These are phyloP conservation scores for Hypocrella siamensis DNA, from an alignment of 2,329 filamentous ascomycete genomes.

Conservation along the genomic window DNA sequence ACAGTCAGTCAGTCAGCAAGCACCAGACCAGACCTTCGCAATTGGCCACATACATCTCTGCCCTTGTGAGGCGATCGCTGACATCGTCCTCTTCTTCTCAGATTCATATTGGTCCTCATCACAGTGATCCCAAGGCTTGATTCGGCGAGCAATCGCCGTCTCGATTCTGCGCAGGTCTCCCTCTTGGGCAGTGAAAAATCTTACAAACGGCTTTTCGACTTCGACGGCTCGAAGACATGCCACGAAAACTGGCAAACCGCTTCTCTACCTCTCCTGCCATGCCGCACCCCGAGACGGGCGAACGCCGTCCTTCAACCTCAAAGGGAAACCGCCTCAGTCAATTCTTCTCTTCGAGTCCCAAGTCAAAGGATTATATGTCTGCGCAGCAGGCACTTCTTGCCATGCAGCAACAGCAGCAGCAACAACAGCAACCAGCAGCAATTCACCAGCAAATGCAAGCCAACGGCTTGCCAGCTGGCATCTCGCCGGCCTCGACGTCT, in stretches of 20 bases:
- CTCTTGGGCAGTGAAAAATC: no score
- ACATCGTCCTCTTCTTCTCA: no score
- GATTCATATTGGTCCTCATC: no score
- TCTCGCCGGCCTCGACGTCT: constrained; percentile 58
- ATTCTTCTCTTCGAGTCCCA: constrained; percentile 70
- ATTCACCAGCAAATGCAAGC: constrained; percentile 4
- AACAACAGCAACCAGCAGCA: constrained; percentile 3
- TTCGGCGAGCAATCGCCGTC: no score
- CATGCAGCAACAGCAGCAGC: constrained; percentile 39
- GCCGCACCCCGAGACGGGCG: constrained; percentile 29
- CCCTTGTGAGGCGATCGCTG: no score
- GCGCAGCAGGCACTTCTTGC: constrained; percentile 53
- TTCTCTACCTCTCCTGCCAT: constrained; percentile 35
- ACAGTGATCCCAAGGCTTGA: no score
- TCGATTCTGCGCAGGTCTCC: no score
- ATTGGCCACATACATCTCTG: no score
- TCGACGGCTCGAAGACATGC: constrained; percentile 35
- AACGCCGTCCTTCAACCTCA: constrained; percentile 44
- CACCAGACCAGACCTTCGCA: no score
- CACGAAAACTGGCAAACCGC: constrained; percentile 41
- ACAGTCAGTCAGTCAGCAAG: no score
- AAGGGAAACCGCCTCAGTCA: constrained; percentile 67
- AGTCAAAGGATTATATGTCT: constrained; percentile 50
- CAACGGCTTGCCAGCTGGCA: constrained; percentile 40
- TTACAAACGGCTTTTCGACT: no score